These are phyloP conservation scores for Chloris gayana DNA, from an alignment of 176 grass and related monocot species.

Conservation along the genomic window DNA sequence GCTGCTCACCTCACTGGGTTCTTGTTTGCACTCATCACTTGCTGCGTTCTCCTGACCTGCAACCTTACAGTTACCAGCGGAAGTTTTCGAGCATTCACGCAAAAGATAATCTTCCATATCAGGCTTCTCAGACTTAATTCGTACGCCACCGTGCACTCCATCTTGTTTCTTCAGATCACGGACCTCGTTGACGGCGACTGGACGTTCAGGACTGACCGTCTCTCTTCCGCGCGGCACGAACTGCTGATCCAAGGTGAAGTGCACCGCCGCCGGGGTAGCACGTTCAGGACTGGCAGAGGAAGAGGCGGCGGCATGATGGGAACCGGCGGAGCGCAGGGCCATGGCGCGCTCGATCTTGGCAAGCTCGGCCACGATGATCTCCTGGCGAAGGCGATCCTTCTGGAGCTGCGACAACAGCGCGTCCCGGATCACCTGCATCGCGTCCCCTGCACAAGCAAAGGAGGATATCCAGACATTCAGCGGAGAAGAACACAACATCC, in stretches of 20 bases:
- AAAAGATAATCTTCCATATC: not conserved
- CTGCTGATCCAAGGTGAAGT: not conserved
- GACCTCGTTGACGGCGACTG: not conserved
- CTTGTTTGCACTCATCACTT: slow-evolving; percentile 3
- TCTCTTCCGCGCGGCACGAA: not conserved
- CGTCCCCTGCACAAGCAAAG: not conserved
- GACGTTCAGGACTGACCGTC: not conserved
- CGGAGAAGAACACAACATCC: not conserved
- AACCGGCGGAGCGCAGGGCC: not conserved
- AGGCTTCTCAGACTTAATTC: not conserved
- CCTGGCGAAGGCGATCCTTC: slow-evolving; percentile 33
- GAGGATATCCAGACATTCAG: not conserved
- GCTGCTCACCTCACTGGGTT: slow-evolving; percentile 35
- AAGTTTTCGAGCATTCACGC: not conserved
- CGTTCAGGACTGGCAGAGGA: not conserved
- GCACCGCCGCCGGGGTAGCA: not conserved
- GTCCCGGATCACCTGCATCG: slow-evolving; percentile 42
- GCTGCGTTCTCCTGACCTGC: slow-evolving; percentile 1
- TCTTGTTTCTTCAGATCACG: not conserved
- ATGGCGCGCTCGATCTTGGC: slow-evolving; percentile 42
- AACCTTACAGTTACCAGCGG: not conserved
- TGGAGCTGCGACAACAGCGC: slow-evolving; percentile 47
- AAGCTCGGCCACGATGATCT: slow-evolving; percentile 44
- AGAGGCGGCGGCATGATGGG: not conserved
- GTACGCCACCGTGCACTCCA: no score